A percentile compares a stretch with the other conserved stretches of the same genome.
Conservation (phyloP, 1,284 basidiomycete species). For the Tilletia setariae region DNA sequence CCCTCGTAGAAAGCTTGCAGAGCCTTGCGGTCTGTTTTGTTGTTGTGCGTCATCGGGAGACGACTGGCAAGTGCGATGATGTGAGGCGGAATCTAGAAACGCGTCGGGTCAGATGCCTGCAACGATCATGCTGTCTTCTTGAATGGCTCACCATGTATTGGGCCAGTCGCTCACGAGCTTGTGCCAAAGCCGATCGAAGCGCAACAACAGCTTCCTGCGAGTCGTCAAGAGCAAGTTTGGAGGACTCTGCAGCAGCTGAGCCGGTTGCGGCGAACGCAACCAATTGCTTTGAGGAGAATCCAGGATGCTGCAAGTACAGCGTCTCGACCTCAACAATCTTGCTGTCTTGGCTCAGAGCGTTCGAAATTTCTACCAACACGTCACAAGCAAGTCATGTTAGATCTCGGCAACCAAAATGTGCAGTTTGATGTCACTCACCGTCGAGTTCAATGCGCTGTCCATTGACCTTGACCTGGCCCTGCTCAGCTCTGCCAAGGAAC, state of each 20-base stretch:
- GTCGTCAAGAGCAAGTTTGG: neutral
- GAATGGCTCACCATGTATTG: constrained; percentile 39
- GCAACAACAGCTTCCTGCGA: neutral
- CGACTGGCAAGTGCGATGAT: constrained; percentile 28
- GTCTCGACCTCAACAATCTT: constrained; percentile 39
- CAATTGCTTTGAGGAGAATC: constrained; percentile 39
- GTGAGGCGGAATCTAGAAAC: constrained; percentile 33
- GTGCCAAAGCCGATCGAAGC: neutral
- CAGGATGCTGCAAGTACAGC: constrained; percentile 45
- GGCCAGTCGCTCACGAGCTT: constrained; percentile 34
- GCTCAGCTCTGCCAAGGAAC: constrained; percentile 47
- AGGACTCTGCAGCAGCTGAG: neutral
- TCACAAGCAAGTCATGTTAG: neutral
- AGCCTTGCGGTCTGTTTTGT: constrained; percentile 45
- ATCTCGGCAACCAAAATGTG: neutral
- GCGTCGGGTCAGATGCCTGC: no score
- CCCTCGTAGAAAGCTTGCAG: constrained; percentile 27
- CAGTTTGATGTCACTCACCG: constrained; percentile 19
- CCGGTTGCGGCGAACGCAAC: constrained; percentile 32
- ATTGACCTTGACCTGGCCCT: constrained; percentile 51
- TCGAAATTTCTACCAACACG: constrained; percentile 28
- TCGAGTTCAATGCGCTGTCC: constrained; percentile 53
- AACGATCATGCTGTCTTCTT: neutral
- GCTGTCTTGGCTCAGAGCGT: constrained; percentile 30
- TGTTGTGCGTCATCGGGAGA: constrained; percentile 50